These are phyloP conservation scores for Stenocarpella maydis DNA, from an alignment of 2,329 filamentous ascomycete genomes.

Conservation along the genomic window DNA sequence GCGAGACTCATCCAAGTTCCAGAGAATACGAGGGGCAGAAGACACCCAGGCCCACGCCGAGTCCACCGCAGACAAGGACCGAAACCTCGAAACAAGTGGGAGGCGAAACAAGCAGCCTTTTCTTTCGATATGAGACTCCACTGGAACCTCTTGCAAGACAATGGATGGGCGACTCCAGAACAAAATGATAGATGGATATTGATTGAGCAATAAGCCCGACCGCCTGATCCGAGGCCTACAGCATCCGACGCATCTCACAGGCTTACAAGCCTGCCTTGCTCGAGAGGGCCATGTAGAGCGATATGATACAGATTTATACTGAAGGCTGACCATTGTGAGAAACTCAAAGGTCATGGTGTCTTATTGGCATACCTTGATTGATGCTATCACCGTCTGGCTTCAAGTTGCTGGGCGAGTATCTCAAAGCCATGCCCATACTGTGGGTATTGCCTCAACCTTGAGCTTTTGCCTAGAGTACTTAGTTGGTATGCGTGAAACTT, in stretches of 20 bases:
- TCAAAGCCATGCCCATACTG: too few species aligned
- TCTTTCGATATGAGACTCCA: background rate
- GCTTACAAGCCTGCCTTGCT: background rate
- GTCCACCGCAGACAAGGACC: background rate
- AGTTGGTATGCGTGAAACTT: too few species aligned
- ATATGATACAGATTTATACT: background rate
- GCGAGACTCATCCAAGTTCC: background rate
- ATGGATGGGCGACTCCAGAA: background rate
- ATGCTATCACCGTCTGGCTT: background rate
- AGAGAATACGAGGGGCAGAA: background rate
- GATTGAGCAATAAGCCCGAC: background rate
- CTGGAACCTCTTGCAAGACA: background rate
- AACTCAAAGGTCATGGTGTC: too few species aligned
- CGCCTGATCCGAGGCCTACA: too few species aligned
- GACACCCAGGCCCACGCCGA: background rate
- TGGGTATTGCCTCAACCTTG: background rate
- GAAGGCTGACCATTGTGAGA: background rate
- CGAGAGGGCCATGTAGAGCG: background rate
- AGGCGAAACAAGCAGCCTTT: background rate
- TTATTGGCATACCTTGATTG: background rate
- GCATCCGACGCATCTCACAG: too few species aligned
- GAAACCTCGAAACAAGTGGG: background rate
- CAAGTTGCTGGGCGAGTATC: background rate
- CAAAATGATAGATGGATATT: too few species aligned
- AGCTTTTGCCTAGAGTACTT: too few species aligned